These are phyloP conservation scores for Podospora tetraspora DNA, from an alignment of 495 filamentous ascomycete genomes.

Conservation along the genomic window DNA sequence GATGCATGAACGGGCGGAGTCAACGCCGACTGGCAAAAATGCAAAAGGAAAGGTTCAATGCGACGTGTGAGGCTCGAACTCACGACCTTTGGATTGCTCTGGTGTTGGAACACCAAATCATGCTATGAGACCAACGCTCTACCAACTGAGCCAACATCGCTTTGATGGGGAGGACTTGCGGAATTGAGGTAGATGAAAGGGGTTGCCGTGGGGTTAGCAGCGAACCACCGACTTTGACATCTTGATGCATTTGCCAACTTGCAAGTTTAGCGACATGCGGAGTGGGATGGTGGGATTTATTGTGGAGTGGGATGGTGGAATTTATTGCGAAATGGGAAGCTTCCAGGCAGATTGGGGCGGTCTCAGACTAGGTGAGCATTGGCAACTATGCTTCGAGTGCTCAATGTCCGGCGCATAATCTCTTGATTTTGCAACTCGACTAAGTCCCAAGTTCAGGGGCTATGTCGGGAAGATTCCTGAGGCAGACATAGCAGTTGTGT, in stretches of 20 bases:
- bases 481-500: too few species aligned
- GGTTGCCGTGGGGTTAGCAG: neutral
- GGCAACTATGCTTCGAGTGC: neutral
- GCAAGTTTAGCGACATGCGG: too few species aligned
- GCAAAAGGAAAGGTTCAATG: conserved; percentile 2
- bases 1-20: neutral
- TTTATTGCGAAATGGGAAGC: too few species aligned
- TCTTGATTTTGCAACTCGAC: too few species aligned
- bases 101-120: conserved; percentile 18
- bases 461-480: too few species aligned
- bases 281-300: neutral
- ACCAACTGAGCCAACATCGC: conserved; percentile 20
- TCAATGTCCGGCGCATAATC: too few species aligned
- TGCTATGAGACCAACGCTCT: conserved; percentile 22
- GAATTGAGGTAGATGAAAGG: neutral
- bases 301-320: neutral
- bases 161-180: neutral
- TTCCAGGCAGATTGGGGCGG: neutral
- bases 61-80: conserved; percentile 22
- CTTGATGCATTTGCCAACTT: neutral
- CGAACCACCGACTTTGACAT: neutral
- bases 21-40: neutral
- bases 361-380: neutral
- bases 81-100: conserved; percentile 21
- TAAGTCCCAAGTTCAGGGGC: too few species aligned